phyloP scores from a whole-genome alignment of 768 basidiomycete genomes.

The Lactarius pseudohatsudake region DNA sequence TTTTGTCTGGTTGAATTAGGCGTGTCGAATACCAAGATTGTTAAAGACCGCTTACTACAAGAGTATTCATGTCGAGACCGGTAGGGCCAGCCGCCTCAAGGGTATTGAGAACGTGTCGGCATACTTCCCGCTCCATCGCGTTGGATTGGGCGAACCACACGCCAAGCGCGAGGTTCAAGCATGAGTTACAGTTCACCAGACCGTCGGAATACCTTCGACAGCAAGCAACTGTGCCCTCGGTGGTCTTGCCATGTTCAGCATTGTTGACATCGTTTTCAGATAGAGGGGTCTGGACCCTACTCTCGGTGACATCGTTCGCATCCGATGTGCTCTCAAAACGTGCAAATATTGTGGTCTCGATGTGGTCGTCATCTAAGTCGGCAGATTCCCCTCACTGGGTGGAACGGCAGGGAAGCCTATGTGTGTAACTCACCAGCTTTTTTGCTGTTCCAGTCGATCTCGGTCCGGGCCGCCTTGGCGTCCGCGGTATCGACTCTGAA shows the following conservation, averaged over 20 bases:
- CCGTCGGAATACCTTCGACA: conserved; percentile 39
- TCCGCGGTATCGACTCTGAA: conserved; percentile 68
- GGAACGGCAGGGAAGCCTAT: not conserved
- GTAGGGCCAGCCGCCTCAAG: conserved; percentile 23
- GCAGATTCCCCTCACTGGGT: not conserved
- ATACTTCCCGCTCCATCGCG: conserved; percentile 12
- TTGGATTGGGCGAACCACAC: conserved; percentile 29
- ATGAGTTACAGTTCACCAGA: conserved; percentile 37
- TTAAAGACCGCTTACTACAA: conserved; percentile 33
- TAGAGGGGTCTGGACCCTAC: not conserved
- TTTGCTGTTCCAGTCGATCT: conserved; percentile 84
- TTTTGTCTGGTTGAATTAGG: not conserved
- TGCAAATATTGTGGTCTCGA: conserved; percentile 66
- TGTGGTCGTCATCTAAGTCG: conserved; percentile 73
- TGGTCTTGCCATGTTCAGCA: conserved; percentile 45
- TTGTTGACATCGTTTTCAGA: conserved; percentile 5
- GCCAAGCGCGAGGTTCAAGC: conserved; percentile 33
- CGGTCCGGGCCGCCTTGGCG: conserved; percentile 52
- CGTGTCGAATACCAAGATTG: not conserved
- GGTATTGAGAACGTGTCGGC: not conserved
- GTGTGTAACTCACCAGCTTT: conserved; percentile 61
- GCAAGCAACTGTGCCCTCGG: conserved; percentile 46
- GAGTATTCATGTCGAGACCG: conserved; percentile 33
- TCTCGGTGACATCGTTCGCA: not conserved
- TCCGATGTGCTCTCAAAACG: conserved; percentile 34